These are phyloP conservation scores for Alternaria sp. DNA, from an alignment of 2,329 filamentous ascomycete species.

Conservation along the genomic window DNA sequence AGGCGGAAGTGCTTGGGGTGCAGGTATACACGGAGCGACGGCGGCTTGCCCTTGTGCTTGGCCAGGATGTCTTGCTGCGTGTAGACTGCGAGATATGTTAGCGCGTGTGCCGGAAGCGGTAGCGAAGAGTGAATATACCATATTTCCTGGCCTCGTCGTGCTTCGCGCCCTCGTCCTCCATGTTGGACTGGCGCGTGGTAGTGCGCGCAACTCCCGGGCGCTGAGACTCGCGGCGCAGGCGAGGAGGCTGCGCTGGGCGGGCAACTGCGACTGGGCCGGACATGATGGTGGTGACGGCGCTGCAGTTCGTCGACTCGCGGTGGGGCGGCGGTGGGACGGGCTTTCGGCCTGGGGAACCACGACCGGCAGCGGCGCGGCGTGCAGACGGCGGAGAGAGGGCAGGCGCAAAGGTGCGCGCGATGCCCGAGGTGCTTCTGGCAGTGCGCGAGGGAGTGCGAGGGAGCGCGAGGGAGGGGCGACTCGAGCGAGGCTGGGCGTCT, in stretches of 20 bases:
- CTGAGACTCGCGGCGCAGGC: conserved; percentile 52
- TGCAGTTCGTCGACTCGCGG: conserved; percentile 13
- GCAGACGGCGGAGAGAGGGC: conserved; percentile 6
- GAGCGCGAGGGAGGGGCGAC: background rate
- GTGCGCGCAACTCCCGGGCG: conserved; percentile 46
- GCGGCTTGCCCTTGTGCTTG: conserved; percentile 74
- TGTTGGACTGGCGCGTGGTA: conserved; percentile 31
- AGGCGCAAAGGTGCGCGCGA: conserved; percentile 23
- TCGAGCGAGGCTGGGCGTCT: background rate
- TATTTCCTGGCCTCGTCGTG: conserved; percentile 38
- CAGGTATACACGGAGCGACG: conserved; percentile 86
- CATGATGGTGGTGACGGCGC: conserved; percentile 30
- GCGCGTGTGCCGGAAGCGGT: background rate
- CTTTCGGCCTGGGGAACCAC: conserved; percentile 18
- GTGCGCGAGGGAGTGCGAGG: conserved; percentile 1
- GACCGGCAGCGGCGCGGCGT: conserved; percentile 12
- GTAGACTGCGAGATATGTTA: conserved; percentile 62
- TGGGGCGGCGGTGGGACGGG: conserved; percentile 22
- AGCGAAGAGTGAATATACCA: conserved; percentile 23
- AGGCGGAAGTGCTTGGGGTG: conserved; percentile 80
- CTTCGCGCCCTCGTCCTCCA: conserved; percentile 38
- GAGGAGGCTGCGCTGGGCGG: conserved; percentile 50
- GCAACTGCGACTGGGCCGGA: conserved; percentile 41
- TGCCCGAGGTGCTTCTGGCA: conserved; percentile 7
- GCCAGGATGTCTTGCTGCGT: conserved; percentile 79